Evolutionary conservation across 2,329 filamentous ascomycete genomes (phyloP).

Genomic region (Microcyclosporella mali): DNA sequence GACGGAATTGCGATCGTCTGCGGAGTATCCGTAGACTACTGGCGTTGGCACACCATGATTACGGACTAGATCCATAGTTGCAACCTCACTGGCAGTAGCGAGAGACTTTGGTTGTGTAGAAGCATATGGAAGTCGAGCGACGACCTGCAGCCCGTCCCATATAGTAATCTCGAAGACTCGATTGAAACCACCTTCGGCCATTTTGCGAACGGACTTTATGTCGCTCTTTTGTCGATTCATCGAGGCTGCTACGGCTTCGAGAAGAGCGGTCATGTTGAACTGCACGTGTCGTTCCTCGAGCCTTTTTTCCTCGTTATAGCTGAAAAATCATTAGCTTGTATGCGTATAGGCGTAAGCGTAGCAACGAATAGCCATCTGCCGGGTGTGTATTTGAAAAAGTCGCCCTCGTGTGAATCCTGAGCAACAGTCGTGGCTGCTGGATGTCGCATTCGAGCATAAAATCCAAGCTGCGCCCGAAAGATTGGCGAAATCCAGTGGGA

Average conservation of each 20-base stretch:
- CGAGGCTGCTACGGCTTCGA: constrained; percentile 7
- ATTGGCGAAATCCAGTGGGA: not conserved
- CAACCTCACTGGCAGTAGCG: constrained; percentile 24
- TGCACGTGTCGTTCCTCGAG: constrained; percentile 11
- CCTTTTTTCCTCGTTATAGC: constrained; percentile 17
- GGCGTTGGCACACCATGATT: constrained; percentile 19
- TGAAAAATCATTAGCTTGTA: constrained; percentile 3
- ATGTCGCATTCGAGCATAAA: not conserved
- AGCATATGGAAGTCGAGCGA: constrained; percentile 24
- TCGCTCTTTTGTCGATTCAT: constrained; percentile 4
- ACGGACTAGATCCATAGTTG: constrained; percentile 23
- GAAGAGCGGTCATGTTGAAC: constrained; percentile 14
- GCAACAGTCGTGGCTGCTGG: not conserved
- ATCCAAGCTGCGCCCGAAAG: not conserved
- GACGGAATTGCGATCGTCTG: constrained; percentile 9
- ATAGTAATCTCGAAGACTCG: constrained; percentile 19
- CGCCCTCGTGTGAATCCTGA: not conserved
- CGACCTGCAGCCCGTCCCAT: constrained; percentile 20
- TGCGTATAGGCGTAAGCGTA: not conserved
- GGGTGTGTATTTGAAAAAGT: not conserved
- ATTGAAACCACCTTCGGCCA: constrained; percentile 25
- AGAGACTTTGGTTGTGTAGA: constrained; percentile 16
- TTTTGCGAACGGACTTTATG: constrained; percentile 13
- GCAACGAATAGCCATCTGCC: not conserved
- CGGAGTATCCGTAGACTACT: constrained; percentile 15